Base-by-base conservation (phyloP, 768 basidiomycete genomes). In the Boletus tomentosulus region DNA sequence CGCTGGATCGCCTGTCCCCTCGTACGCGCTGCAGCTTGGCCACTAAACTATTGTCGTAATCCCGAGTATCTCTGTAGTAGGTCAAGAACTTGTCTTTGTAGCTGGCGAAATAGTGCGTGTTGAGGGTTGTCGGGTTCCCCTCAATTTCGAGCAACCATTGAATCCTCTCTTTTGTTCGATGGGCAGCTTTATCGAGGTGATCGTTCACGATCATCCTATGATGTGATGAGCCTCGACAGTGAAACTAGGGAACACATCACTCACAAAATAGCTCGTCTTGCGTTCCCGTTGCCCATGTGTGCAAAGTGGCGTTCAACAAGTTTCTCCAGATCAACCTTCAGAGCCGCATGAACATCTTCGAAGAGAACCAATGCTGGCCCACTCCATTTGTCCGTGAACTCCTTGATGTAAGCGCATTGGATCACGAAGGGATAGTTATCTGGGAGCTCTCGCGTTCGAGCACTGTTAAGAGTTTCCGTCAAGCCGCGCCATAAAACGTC, bases 371-470 rank as follows among this genome's bases (percentile, higher is more conserved):
- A 61, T 0, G 82, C 71, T 0, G 85, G 87, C 0, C 38, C 41
- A 0, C 52, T 46, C 87, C 87, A 88, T 46, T 78, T 60, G 13
- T 59, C 34, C 4, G 78, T 74, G 33, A 82, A 64, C 1, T 66
- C 53, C 3, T 60, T 50, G 48, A 89, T 84, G 55, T 78, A 84
- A 0, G 66, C 62, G 10, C 74, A 65, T 46, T 82, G 79, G 0
- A 89, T 82, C 0, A 82, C 71, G 55, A 84, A 88, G 0, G 87
- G 86, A 55, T 81, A 85, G 55, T 78, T 77, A 13, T 80, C 83
- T 0, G 86, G 87, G 0, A 89, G 75, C 59, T 89, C 87, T 1
- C 89, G 80, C 1, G 86, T 84, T 4, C 83, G 77, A 1, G 87
- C 80, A 22, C 89, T 90, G 52, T 48, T 39, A 15, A 27, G 48